Percentiles rank a stretch among this genome's conserved stretches.
phyloP scores from a whole-genome alignment of 495 filamentous ascomycete species.

The Penicillium parvum region DNA sequence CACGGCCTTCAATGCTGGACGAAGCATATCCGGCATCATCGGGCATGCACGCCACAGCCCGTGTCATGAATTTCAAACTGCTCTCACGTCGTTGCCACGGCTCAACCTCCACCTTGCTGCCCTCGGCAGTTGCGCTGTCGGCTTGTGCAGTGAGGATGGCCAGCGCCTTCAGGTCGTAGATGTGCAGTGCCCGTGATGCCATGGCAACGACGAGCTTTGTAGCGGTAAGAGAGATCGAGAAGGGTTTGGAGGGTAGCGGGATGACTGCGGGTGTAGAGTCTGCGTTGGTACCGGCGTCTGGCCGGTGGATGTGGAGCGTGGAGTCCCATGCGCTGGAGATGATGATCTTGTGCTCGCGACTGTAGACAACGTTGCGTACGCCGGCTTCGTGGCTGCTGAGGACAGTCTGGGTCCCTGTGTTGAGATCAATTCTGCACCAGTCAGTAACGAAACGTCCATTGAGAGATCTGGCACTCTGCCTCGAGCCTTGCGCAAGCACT shows the following conservation, averaged over 20 bases:
- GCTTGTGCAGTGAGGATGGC: slow-evolving; percentile 49
- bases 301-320: slow-evolving; percentile 78
- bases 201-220: slow-evolving; percentile 91
- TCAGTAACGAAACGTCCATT: slow-evolving; percentile 4
- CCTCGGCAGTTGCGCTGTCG: slow-evolving; percentile 25
- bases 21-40: slow-evolving; percentile 88
- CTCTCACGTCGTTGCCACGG: slow-evolving; percentile 91
- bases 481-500: slow-evolving; percentile 13
- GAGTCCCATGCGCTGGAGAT: slow-evolving; percentile 92
- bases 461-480: not conserved
- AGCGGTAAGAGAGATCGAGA: slow-evolving; percentile 74
- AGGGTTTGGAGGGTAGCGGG: slow-evolving; percentile 74
- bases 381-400: slow-evolving; percentile 73
- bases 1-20: slow-evolving; percentile 83
- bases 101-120: slow-evolving; percentile 52
- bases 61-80: slow-evolving; percentile 90
- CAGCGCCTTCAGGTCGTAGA: slow-evolving; percentile 81
- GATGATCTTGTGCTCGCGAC: slow-evolving; percentile 66
- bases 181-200: slow-evolving; percentile 84
- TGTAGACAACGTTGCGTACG: slow-evolving; percentile 81
- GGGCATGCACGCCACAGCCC: slow-evolving; percentile 94
- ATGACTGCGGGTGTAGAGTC: slow-evolving; percentile 52
- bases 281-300: slow-evolving; percentile 38
- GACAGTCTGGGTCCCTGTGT: slow-evolving; percentile 63
- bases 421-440: slow-evolving; percentile 61